phyloP scores from a whole-genome alignment of 805 yeast genomes.

The Ogataea corticis region DNA sequence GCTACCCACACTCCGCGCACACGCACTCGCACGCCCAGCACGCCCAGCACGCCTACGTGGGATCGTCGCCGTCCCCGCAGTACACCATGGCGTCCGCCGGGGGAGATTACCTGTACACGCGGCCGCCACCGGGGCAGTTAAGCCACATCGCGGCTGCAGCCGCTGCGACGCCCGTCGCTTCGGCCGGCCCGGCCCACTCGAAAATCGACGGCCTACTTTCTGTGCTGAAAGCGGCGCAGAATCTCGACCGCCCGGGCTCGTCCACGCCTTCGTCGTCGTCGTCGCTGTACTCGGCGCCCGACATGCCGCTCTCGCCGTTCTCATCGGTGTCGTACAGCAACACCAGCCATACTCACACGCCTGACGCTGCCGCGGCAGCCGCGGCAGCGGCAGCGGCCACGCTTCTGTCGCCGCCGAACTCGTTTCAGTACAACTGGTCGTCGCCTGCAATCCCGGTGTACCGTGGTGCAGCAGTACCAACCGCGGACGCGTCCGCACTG shows the following conservation, averaged over 20 bases:
- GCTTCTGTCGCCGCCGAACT: neutral
- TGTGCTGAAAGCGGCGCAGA: slow-evolving; percentile 29
- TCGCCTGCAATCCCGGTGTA: slow-evolving; percentile 1
- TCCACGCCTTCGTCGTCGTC: slow-evolving; percentile 8
- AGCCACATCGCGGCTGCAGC: neutral
- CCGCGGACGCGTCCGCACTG: neutral
- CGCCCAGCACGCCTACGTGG: neutral
- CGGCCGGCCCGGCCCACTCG: slow-evolving; percentile 7
- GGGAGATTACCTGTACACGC: slow-evolving; percentile 3
- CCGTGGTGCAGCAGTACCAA: neutral
- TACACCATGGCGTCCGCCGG: neutral
- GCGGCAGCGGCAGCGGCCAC: slow-evolving; percentile 5
- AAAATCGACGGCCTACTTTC: slow-evolving; percentile 26
- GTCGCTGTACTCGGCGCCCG: slow-evolving; percentile 8
- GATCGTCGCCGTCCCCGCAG: slow-evolving; percentile 8
- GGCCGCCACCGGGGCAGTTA: neutral
- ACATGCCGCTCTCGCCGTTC: slow-evolving; percentile 5
- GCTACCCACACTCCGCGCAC: slow-evolving; percentile 6
- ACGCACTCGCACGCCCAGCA: neutral
- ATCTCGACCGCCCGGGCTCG: slow-evolving; percentile 16
- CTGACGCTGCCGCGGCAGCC: slow-evolving; percentile 13
- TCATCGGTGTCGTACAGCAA: slow-evolving; percentile 9
- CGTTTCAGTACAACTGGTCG: neutral
- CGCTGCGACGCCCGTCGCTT: neutral
- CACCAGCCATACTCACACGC: slow-evolving; percentile 7